A percentile compares a stretch with the other conserved stretches of the same genome.
phyloP scores from a whole-genome alignment of 75 land plant species.

The Cryptomeria japonica region DNA sequence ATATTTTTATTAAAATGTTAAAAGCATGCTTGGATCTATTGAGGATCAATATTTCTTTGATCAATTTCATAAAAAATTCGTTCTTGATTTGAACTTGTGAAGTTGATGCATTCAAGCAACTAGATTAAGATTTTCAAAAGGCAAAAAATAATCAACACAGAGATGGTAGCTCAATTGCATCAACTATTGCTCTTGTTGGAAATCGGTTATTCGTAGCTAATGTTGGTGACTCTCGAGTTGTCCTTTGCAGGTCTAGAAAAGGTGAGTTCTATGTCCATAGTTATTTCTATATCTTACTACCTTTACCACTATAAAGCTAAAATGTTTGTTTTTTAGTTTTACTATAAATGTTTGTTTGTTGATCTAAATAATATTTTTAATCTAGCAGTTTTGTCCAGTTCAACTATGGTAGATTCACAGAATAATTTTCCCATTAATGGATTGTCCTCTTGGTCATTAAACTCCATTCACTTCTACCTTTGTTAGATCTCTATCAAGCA shows the following conservation, averaged over 20 bases:
- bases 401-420: not conserved
- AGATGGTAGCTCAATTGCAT: slow-evolving; percentile 98
- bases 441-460: too few relatives aligned
- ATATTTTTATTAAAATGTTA: not conserved
- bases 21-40: not conserved
- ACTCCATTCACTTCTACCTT: too few relatives aligned
- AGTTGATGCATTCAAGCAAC: slow-evolving; percentile 90
- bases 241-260: slow-evolving; percentile 80
- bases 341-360: not conserved
- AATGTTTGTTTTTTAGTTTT: not conserved
- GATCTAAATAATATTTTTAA: not conserved
- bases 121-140: slow-evolving; percentile 85
- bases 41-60: not conserved
- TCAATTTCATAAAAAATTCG: not conserved
- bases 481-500: too few relatives aligned
- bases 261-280: slow-evolving; percentile 39
- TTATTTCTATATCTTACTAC: not conserved
- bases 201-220: slow-evolving; percentile 89
- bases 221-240: slow-evolving; percentile 95
- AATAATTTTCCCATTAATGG: too few relatives aligned
- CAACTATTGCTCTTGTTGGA: slow-evolving; percentile 90
- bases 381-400: not conserved
- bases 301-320: not conserved
- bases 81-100: slow-evolving; percentile 4
- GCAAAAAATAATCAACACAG: slow-evolving; percentile 70